Base-by-base conservation (phyloP, 768 basidiomycete genomes). In the Termitomyces sp. region DNA sequence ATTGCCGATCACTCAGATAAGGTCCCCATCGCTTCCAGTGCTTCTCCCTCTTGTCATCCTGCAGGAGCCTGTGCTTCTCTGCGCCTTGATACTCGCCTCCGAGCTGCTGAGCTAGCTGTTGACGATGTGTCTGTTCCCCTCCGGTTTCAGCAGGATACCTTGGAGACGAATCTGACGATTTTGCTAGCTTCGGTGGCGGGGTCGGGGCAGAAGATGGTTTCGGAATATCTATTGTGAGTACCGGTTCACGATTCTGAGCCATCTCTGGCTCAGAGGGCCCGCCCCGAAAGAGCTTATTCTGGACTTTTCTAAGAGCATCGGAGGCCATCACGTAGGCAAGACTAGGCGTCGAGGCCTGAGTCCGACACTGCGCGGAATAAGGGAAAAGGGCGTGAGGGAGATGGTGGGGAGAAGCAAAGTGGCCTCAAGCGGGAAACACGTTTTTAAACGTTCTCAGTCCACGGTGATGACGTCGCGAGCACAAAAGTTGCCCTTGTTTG, bases 1-100 rank as follows among this genome's bases (percentile, higher is more conserved):
- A 99, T 78, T 98, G 97, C 55, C 97, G 81, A 71, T 99, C 97
- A 55, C 88, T 88, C 50, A 99, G 81, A 75, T 99, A 99, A 15
- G 97, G 97, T 18, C 97, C 97, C 96, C 96, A 98, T 63, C 92
- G 81, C 73, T 98, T 98, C 97, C 97, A 99, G 70, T 98, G 95
- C 47, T 80, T 80, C 60, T 91, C 86, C 61, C 83, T 87, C 47
- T 78, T 76, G 54, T 81, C 85, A 60, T 94, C 91, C 64, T 98
- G 89, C 46, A 84, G 73, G n/a, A 99, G 82, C 46, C 95, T 83
- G 69, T 89, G 77, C 60, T 84, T 84, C 74, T 99, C 96, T 22
- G 82, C 83, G 12, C 91, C 89, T 48, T 85, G 80, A 68, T 95
- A 98, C 32, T 85, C 75, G 3, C 73, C 62, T 1, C 91, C 91